Conservation (phyloP, 176 grass and related monocot genomes). For the Musa beccarii region DNA sequence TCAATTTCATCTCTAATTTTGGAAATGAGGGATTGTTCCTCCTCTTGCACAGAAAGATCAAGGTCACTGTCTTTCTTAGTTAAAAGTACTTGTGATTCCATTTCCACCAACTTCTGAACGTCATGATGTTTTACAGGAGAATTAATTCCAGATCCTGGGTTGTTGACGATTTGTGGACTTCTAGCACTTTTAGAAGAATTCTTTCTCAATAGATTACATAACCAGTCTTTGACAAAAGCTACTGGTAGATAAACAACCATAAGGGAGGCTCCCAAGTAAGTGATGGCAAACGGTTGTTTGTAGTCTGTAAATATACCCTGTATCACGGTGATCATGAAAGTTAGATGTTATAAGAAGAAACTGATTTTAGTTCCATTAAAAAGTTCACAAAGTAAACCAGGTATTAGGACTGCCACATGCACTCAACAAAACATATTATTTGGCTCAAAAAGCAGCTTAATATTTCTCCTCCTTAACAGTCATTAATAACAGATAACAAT, state of each 20-base stretch:
- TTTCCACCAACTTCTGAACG: conserved; percentile 66
- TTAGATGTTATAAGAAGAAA: neutral
- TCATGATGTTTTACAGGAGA: conserved; percentile 42
- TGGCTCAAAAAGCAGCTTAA: neutral
- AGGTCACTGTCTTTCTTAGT: conserved; percentile 47
- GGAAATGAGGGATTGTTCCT: conserved; percentile 44
- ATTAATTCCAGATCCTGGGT: conserved; percentile 40
- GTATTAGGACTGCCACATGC: neutral
- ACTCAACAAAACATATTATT: neutral
- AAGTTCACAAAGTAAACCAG: neutral
- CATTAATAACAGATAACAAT: neutral
- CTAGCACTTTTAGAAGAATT: conserved; percentile 28
- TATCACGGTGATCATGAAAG: conserved; percentile 3
- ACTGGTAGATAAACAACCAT: conserved; percentile 92
- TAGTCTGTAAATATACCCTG: conserved; percentile 96
- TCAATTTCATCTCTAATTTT: conserved; percentile 32
- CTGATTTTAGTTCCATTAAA: neutral
- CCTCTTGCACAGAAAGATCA: conserved; percentile 40
- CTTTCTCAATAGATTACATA: conserved; percentile 39
- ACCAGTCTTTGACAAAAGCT: conserved; percentile 69
- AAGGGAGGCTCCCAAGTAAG: conserved; percentile 83
- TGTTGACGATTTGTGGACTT: conserved; percentile 39
- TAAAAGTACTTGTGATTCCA: conserved; percentile 54
- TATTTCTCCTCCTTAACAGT: neutral
- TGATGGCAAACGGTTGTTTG: conserved; percentile 85